These are phyloP conservation scores for Actinomortierella wolfii DNA, from an alignment of 371 early-diverging fungal species.

Conservation along the genomic window DNA sequence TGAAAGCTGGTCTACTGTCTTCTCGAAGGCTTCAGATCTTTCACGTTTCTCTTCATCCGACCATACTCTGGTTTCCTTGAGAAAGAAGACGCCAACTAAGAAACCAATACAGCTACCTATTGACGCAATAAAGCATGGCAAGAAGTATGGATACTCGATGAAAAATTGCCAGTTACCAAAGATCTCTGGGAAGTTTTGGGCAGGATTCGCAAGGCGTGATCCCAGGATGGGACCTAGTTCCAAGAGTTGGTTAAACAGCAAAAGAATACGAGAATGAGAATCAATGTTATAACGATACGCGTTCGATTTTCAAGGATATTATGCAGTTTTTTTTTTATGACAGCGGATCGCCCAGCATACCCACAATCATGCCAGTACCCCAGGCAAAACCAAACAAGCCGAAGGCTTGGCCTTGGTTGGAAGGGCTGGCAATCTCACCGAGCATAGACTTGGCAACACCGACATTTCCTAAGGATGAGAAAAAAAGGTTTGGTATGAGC, in stretches of 20 bases:
- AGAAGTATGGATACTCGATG: conserved; percentile 75
- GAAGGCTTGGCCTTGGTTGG: conserved; percentile 75
- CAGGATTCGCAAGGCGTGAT: conserved; percentile 82
- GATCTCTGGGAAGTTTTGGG: conserved; percentile 61
- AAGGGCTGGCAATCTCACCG: conserved; percentile 82
- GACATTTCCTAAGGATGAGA: conserved; percentile 84
- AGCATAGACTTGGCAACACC: conserved; percentile 87
- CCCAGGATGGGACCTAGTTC: conserved; percentile 76
- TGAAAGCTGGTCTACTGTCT: not conserved
- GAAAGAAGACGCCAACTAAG: conserved; percentile 64
- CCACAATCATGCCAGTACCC: conserved; percentile 58
- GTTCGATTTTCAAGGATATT: not conserved
- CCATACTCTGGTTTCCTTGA: conserved; percentile 70
- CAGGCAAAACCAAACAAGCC: conserved; percentile 71
- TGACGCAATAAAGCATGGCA: conserved; percentile 82
- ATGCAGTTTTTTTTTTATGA: not conserved
- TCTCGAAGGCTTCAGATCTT: not conserved
- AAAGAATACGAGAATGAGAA: conserved; percentile 1
- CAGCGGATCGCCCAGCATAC: too few species aligned
- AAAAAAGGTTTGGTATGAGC: conserved; percentile 33
- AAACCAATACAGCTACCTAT: conserved; percentile 65
- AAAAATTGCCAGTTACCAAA: conserved; percentile 74
- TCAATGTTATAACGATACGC: not conserved
- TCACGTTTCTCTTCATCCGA: too few species aligned
- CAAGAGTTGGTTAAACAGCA: conserved; percentile 2